Percentiles rank a stretch among this genome's conserved stretches.
Conservation (phyloP, 129 eudicot genomes). For the Smallanthus sonchifolius region DNA sequence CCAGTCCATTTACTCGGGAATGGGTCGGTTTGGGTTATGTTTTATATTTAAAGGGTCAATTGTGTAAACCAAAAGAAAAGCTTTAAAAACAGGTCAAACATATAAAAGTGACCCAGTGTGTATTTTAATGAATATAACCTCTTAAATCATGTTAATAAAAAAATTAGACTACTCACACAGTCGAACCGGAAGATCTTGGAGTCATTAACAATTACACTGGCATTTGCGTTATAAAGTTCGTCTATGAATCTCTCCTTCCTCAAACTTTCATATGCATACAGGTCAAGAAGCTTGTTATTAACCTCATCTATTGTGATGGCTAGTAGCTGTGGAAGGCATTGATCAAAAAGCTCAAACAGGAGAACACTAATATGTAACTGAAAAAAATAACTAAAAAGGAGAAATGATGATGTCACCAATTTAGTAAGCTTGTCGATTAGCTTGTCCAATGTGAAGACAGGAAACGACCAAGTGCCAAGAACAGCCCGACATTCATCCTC, state of each 20-base stretch:
- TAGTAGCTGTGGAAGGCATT: slow-evolving; percentile 52
- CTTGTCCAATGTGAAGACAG: slow-evolving; percentile 93
- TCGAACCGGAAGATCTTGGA: slow-evolving; percentile 79
- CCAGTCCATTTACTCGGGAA: neutral
- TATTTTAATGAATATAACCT: neutral
- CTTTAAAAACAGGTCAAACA: neutral
- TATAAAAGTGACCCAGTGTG: neutral
- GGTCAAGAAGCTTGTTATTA: slow-evolving; percentile 81
- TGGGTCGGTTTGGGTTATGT: neutral
- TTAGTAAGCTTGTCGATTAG: slow-evolving; percentile 76
- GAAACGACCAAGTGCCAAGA: slow-evolving; percentile 86
- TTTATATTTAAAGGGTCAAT: neutral
- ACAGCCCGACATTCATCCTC: slow-evolving; percentile 97
- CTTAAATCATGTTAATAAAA: neutral
- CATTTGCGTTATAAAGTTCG: slow-evolving; percentile 72
- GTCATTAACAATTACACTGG: slow-evolving; percentile 74
- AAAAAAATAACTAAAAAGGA: neutral
- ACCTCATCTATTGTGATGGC: slow-evolving; percentile 67
- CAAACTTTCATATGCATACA: slow-evolving; percentile 73
- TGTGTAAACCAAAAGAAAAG: neutral
- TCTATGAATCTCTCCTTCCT: slow-evolving; percentile 64
- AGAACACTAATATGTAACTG: neutral
- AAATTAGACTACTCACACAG: slow-evolving; percentile 50
- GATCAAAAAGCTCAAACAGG: slow-evolving; percentile 7
- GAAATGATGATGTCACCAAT: slow-evolving; percentile 47